Base-by-base conservation (phyloP, 2,329 filamentous ascomycete species). In the Rutstroemia sp. region DNA sequence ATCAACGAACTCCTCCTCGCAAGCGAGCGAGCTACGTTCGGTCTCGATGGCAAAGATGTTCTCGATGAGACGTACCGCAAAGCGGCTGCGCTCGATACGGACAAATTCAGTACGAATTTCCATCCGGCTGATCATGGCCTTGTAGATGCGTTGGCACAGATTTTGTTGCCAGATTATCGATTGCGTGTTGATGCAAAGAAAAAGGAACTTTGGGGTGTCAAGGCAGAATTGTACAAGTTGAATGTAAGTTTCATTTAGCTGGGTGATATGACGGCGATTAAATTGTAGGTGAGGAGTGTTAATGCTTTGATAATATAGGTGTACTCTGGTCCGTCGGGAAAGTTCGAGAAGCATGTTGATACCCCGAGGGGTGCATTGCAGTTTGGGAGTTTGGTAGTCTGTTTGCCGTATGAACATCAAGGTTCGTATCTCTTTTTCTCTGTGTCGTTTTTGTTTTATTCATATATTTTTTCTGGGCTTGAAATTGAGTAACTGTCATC, bases 191-290 rank as follows among this genome's bases (percentile, higher is more conserved):
- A 49, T 1, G 71, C 71, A 0, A 69, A 61, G 1, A 58, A 64
- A 4, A 62, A 48, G 9, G 55, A 62, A 30, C 55, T 59, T 45
- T 59, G 0, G 5, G 72, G 72, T 6, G 66, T 83, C 1, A 67
- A 66, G 4, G 79, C 79, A 0, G 79, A 83, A 66, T 67, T 84
- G 2, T 82, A 81, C 64, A 82, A 82, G 59, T 66, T 83, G 18
- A 83, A 83, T 61, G 75, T 79, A 52, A 41, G 30, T 47, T 27
- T 18, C 3, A 30, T 30, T 7, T 8, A 6, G 14, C 18, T 23
- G 18, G 1, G 7, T 16, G 9, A 9, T 1, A 12, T 47, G 34
- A 10, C 10, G 25, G 6, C 23, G 4, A 14, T 49, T 10, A 49
- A 21, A 4, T 6, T 4, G 44, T 14, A n/a, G 16, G 14, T 60